These are phyloP conservation scores for Eruca vesicaria DNA, from an alignment of 441 rosid genomes.

Conservation along the genomic window DNA sequence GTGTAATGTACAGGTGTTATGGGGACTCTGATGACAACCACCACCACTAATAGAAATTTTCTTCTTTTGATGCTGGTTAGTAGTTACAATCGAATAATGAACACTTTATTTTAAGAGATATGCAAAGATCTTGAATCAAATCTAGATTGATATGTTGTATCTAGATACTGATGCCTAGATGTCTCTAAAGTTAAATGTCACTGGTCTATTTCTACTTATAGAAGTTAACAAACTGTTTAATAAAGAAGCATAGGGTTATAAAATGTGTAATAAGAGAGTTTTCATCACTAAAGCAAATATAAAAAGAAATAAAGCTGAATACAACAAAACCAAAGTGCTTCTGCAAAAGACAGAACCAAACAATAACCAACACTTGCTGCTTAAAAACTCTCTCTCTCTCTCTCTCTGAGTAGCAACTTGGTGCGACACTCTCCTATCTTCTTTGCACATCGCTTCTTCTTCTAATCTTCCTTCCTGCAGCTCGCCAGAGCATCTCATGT, in stretches of 20 bases:
- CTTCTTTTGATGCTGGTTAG: neutral
- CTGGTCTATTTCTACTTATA: neutral
- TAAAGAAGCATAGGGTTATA: neutral
- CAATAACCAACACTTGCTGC: neutral
- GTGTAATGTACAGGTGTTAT: conserved; percentile 1
- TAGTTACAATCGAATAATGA: neutral
- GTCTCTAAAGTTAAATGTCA: neutral
- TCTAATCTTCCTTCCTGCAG: neutral
- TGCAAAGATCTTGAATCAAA: conserved; percentile 1
- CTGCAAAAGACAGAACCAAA: conserved; percentile 4
- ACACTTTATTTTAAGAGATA: neutral
- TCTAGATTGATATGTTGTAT: conserved; percentile 12
- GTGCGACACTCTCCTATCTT: conserved; percentile 9
- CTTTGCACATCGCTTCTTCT: neutral
- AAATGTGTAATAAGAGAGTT: neutral
- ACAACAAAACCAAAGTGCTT: conserved; percentile 11
- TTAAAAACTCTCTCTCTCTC: neutral
- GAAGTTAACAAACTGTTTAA: neutral
- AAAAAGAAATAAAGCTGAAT: neutral
- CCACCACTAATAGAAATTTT: neutral
- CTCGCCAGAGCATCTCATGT: conserved; percentile 4
- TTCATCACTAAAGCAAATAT: neutral
- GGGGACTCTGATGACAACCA: neutral
- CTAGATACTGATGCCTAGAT: neutral
- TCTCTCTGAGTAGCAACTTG: neutral